Percentiles rank a stretch among this genome's conserved stretches.
These are phyloP conservation scores for Dactylella cylindrospora DNA, from an alignment of 2,329 filamentous ascomycete genomes.

Conservation along the genomic window DNA sequence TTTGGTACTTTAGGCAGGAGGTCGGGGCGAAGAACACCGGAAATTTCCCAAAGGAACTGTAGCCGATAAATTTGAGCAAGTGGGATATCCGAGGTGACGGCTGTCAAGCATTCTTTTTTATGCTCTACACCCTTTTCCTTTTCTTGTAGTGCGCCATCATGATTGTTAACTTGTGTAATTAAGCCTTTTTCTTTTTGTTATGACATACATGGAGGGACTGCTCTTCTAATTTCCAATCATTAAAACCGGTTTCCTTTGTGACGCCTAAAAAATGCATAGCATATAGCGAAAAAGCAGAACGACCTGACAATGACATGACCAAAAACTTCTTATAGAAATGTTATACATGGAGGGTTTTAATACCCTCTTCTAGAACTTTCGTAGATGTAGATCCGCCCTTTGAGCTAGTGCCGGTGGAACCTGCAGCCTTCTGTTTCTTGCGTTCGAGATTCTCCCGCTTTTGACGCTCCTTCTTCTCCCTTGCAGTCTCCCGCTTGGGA, in stretches of 20 bases:
- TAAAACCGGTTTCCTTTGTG: too few species aligned
- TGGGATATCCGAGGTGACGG: background rate
- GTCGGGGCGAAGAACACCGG: background rate
- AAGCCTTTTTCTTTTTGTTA: background rate
- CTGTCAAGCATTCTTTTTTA: background rate
- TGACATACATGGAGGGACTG: background rate
- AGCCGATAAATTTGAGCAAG: background rate
- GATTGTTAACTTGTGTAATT: background rate
- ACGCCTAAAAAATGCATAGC: too few species aligned
- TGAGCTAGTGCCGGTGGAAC: background rate
- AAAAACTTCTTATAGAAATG: background rate
- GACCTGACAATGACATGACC: background rate
- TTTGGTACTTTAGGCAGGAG: conserved; percentile 33
- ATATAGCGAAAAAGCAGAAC: too few species aligned
- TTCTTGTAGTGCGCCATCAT: background rate
- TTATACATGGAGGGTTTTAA: conserved; percentile 39
- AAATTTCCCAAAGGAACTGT: conserved; percentile 18
- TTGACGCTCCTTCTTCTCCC: conserved; percentile 33
- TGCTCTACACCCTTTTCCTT: background rate
- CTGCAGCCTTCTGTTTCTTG: conserved; percentile 17
- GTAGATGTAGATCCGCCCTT: background rate
- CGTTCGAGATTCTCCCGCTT: conserved; percentile 33
- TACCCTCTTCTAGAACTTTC: conserved; percentile 8
- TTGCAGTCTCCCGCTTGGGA: conserved; percentile 22
- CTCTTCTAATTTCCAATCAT: background rate